A percentile compares a stretch with the other conserved stretches of the same genome.
Evolutionary conservation across 805 yeast genomes (phyloP).

Genomic region (Ogataea nakhonphanomensis): DNA sequence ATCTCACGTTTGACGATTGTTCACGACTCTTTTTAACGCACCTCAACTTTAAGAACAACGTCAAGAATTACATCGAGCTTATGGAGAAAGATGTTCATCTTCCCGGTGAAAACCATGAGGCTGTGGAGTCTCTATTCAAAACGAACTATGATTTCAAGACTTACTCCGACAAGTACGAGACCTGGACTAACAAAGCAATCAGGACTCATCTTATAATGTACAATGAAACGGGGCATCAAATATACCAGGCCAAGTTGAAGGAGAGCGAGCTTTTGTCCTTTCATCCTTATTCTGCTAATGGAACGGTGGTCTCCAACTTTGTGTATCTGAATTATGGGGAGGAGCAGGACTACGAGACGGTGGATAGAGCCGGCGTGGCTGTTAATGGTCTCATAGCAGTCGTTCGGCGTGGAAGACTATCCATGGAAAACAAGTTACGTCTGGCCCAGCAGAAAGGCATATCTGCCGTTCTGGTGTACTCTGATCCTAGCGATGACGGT

Average conservation of each 20-base stretch:
- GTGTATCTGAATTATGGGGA: constrained; percentile 63
- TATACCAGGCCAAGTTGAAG: constrained; percentile 46
- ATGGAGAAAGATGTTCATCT: constrained; percentile 21
- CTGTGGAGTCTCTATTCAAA: constrained; percentile 16
- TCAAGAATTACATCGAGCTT: constrained; percentile 17
- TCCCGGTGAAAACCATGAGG: constrained; percentile 26
- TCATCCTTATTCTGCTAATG: constrained; percentile 64
- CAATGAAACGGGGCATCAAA: constrained; percentile 33
- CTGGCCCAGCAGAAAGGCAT: constrained; percentile 65
- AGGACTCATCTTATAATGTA: constrained; percentile 40
- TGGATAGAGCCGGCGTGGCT: constrained; percentile 40
- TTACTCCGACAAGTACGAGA: constrained; percentile 51
- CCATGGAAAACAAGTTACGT: constrained; percentile 54
- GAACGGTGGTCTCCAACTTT: constrained; percentile 52
- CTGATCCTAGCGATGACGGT: constrained; percentile 60
- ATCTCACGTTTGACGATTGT: constrained; percentile 64
- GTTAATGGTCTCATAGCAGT: constrained; percentile 57
- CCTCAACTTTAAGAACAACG: constrained; percentile 24
- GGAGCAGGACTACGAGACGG: constrained; percentile 46
- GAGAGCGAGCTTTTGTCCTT: constrained; percentile 46
- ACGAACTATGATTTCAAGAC: constrained; percentile 36
- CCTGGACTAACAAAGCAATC: constrained; percentile 51
- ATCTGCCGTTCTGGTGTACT: constrained; percentile 52
- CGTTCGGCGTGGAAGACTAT: constrained; percentile 47
- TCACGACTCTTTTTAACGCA: constrained; percentile 50